phyloP scores from a whole-genome alignment of 768 basidiomycete species.

The Rhodotorula paludigena region DNA sequence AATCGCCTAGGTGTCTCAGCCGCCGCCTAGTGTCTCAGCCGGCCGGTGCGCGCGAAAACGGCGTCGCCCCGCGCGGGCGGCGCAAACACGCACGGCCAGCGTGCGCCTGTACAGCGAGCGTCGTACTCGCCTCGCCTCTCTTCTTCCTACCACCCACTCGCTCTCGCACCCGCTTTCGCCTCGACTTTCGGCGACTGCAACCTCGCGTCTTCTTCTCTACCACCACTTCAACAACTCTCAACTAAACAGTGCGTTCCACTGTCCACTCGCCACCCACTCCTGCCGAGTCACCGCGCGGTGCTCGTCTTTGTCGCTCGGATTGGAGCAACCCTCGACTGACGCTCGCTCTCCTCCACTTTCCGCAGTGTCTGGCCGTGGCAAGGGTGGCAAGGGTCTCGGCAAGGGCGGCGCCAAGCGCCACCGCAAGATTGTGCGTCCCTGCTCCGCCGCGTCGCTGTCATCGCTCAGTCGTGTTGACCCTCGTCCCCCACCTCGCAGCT shows the following conservation, averaged over 20 bases:
- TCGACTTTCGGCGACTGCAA: too few species aligned
- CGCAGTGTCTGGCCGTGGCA: conserved; percentile 50
- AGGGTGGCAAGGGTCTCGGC: conserved; percentile 51
- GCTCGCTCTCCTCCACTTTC: background rate
- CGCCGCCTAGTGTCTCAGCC: background rate
- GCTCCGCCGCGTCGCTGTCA: background rate
- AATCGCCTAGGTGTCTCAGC: background rate
- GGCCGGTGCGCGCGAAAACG: background rate
- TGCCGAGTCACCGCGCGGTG: too few species aligned
- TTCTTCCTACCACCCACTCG: background rate
- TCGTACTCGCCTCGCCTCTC: background rate
- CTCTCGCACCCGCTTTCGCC: too few species aligned
- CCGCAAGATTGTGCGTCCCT: conserved; percentile 51
- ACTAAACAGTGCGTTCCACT: background rate
- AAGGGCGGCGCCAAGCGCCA: conserved; percentile 52
- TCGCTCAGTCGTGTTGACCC: conserved; percentile 1
- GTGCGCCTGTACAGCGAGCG: background rate
- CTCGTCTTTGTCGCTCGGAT: too few species aligned
- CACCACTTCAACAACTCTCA: background rate
- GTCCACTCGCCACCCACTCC: background rate
- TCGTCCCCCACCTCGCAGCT: conserved; percentile 16
- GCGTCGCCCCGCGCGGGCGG: background rate
- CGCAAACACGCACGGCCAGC: too few species aligned
- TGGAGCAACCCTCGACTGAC: background rate
- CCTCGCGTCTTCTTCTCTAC: conserved; percentile 47